phyloP scores from a whole-genome alignment of 106 monocot species.

The Dactylorhiza incarnata region DNA sequence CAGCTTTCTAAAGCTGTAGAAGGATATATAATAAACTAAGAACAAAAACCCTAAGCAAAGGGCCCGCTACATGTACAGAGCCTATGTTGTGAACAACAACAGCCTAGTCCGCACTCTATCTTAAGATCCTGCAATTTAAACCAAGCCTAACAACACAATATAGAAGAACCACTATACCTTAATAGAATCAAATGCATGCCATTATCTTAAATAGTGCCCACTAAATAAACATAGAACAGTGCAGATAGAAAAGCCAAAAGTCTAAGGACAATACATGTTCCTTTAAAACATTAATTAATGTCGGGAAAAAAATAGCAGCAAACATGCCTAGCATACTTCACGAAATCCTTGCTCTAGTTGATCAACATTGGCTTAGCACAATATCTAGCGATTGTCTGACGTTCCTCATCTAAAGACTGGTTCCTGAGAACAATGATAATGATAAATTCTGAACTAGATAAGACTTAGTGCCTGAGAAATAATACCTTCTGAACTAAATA shows the following conservation, averaged over 20 bases:
- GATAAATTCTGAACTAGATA: background rate
- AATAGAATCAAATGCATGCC: background rate
- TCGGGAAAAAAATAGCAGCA: slow-evolving; percentile 1
- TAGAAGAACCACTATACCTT: background rate
- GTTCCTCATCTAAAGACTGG: background rate
- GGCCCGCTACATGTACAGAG: no score
- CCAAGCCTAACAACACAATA: no score
- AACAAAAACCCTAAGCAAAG: no score
- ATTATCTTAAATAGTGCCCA: background rate
- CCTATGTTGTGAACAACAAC: no score
- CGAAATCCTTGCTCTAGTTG: background rate
- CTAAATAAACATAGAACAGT: background rate
- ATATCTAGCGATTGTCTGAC: slow-evolving; percentile 1
- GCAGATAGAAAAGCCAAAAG: background rate
- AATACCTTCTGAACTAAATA: slow-evolving; percentile 4
- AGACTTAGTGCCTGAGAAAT: background rate
- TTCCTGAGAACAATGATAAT: background rate
- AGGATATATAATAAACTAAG: no score
- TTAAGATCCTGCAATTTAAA: no score
- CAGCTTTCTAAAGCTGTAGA: no score
- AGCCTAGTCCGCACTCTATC: no score
- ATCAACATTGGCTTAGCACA: background rate
- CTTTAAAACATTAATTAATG: background rate
- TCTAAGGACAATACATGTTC: background rate
- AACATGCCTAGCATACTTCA: background rate